Conservation (phyloP, 2,329 filamentous ascomycete species). For the Hypoxylon sp. region DNA sequence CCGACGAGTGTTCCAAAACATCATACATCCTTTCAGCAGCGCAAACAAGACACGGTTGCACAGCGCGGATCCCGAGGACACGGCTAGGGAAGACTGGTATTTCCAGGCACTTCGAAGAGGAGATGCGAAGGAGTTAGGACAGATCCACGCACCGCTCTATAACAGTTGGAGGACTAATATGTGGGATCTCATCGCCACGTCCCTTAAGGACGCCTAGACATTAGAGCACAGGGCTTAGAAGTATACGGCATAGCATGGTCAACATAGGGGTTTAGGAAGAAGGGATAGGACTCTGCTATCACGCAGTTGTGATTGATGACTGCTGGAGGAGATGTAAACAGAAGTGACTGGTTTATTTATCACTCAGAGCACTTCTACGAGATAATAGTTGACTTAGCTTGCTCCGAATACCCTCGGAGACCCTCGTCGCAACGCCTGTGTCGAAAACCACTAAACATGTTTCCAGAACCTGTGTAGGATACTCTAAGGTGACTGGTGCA, state of each 20-base stretch:
- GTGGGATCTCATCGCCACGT: conserved; percentile 10
- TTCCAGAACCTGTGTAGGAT: conserved; percentile 23
- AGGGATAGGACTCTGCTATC: not conserved
- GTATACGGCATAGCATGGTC: not conserved
- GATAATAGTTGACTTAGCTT: conserved; percentile 27
- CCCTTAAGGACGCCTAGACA: conserved; percentile 8
- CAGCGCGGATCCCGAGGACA: conserved; percentile 25
- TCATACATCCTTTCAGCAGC: conserved; percentile 33
- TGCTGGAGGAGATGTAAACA: not conserved
- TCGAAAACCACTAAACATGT: conserved; percentile 28
- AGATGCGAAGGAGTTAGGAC: conserved; percentile 24
- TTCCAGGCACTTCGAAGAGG: conserved; percentile 25
- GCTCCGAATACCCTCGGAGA: conserved; percentile 24
- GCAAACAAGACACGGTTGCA: conserved; percentile 32
- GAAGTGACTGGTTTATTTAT: conserved; percentile 14
- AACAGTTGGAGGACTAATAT: conserved; percentile 26
- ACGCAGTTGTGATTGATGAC: not conserved
- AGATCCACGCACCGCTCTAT: conserved; percentile 25
- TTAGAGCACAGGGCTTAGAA: not conserved
- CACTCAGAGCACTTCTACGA: conserved; percentile 16
- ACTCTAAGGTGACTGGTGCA: conserved; percentile 16
- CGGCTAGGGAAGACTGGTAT: conserved; percentile 33
- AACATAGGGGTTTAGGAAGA: not conserved
- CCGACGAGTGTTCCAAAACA: conserved; percentile 32
- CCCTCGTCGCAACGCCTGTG: conserved; percentile 22